These are phyloP conservation scores for Lodderomyces margitis DNA, from an alignment of 1,139 yeast genomes.

Conservation along the genomic window DNA sequence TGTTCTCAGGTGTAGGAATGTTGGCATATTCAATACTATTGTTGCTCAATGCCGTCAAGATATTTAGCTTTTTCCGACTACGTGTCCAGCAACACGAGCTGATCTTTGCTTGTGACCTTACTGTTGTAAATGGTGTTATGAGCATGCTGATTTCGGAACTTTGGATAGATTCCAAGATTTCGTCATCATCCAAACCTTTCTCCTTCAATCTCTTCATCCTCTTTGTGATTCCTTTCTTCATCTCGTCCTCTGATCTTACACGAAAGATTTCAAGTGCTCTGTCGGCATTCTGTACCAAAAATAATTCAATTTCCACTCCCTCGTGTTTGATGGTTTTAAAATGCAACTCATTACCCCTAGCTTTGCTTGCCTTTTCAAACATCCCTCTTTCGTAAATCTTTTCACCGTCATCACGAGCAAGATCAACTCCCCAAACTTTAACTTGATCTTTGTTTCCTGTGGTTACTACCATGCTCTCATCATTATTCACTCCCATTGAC, in stretches of 20 bases:
- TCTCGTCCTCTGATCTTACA: conserved; percentile 73
- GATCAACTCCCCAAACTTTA: conserved; percentile 74
- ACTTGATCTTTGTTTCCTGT: conserved; percentile 80
- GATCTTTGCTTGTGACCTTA: conserved; percentile 57
- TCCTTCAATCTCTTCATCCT: conserved; percentile 78
- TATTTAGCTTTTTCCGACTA: conserved; percentile 43
- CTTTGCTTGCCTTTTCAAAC: conserved; percentile 75
- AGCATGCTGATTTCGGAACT: conserved; percentile 58
- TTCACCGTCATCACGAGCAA: conserved; percentile 46
- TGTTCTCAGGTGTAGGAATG: conserved; percentile 47
- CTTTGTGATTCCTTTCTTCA: conserved; percentile 71
- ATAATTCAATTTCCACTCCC: conserved; percentile 35
- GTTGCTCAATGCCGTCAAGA: conserved; percentile 64
- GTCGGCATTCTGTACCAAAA: conserved; percentile 76
- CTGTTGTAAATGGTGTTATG: conserved; percentile 60
- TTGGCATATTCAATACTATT: conserved; percentile 73
- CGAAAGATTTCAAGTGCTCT: conserved; percentile 81
- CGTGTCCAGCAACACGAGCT: conserved; percentile 57
- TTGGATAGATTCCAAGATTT: conserved; percentile 51
- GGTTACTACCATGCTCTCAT: conserved; percentile 53
- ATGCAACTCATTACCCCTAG: conserved; percentile 63
- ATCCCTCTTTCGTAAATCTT: conserved; percentile 64
- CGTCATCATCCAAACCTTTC: conserved; percentile 62
- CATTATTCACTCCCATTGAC: conserved; percentile 57
- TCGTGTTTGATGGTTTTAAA: conserved; percentile 40